Conservation (phyloP, 2,329 filamentous ascomycete genomes). For the Raffaelea albimanens region DNA sequence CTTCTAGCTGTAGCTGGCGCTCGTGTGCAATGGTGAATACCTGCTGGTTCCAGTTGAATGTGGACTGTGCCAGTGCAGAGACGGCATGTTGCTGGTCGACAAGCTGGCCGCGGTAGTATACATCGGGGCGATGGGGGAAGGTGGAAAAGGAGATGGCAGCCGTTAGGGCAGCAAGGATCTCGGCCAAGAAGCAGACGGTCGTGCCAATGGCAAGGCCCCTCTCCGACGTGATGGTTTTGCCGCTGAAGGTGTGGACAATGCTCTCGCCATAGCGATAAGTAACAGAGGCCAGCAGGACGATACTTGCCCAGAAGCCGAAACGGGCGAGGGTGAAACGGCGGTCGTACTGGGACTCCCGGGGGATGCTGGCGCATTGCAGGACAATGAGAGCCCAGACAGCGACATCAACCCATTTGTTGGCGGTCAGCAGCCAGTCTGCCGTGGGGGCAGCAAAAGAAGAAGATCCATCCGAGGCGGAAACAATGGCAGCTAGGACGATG, state of each 20-base stretch:
- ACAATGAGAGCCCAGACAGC: slow-evolving; percentile 17
- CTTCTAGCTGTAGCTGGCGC: slow-evolving; percentile 20
- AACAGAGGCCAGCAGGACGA: slow-evolving; percentile 15
- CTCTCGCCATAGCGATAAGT: slow-evolving; percentile 18
- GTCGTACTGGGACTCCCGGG: slow-evolving; percentile 17
- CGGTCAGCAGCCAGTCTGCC: background rate
- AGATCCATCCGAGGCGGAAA: background rate
- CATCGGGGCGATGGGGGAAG: slow-evolving; percentile 23
- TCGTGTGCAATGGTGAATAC: slow-evolving; percentile 21
- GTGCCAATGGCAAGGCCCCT: slow-evolving; percentile 7
- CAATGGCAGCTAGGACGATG: background rate
- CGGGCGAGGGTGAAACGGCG: slow-evolving; percentile 18
- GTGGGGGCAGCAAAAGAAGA: background rate
- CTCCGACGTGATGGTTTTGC: background rate
- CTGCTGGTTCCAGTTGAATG: slow-evolving; percentile 22
- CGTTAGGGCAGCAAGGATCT: slow-evolving; percentile 15
- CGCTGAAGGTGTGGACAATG: slow-evolving; percentile 13
- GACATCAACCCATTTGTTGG: slow-evolving; percentile 15
- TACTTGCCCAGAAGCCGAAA: slow-evolving; percentile 17
- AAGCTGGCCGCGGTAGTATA: slow-evolving; percentile 19
- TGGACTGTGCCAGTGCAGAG: slow-evolving; percentile 19
- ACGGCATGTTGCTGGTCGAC: slow-evolving; percentile 26
- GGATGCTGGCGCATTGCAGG: slow-evolving; percentile 20
- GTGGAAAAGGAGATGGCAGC: slow-evolving; percentile 18
- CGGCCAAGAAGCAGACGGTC: slow-evolving; percentile 17